phyloP scores from a whole-genome alignment of 202 grass and related monocot species.

The Panicum hallii region DNA sequence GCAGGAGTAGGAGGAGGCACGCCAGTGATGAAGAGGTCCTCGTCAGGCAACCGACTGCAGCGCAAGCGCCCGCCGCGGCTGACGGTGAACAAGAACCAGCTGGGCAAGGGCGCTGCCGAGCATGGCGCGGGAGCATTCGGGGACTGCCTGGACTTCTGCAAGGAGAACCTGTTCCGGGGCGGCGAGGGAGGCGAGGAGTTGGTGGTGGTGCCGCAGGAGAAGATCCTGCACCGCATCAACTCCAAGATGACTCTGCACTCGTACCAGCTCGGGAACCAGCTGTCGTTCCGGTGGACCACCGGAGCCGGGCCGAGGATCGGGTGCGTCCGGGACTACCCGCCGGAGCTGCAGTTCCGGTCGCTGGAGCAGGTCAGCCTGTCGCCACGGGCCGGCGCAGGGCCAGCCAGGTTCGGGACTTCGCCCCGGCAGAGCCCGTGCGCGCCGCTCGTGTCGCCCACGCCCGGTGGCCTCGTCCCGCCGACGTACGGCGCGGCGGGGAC shows the following conservation, averaged over 20 bases:
- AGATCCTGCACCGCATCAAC: conserved; percentile 80
- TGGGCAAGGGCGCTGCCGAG: conserved; percentile 41
- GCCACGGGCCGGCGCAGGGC: conserved; percentile 42
- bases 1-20: neutral
- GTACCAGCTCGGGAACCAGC: conserved; percentile 87
- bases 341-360: conserved; percentile 76
- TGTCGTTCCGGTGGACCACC: conserved; percentile 84
- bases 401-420: conserved; percentile 31
- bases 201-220: conserved; percentile 61
- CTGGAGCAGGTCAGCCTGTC: conserved; percentile 83
- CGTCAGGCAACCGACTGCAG: conserved; percentile 53
- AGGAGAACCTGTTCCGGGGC: conserved; percentile 58
- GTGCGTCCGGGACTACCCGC: conserved; percentile 85
- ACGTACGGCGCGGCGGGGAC: neutral
- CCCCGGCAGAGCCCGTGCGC: conserved; percentile 37
- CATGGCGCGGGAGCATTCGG: conserved; percentile 50
- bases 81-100: conserved; percentile 40
- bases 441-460: conserved; percentile 35
- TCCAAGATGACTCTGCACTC: conserved; percentile 78
- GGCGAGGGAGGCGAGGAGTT: conserved; percentile 43
- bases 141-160: conserved; percentile 59
- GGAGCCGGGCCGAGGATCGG: conserved; percentile 88
- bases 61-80: conserved; percentile 54
- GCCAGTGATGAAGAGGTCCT: conserved; percentile 55
- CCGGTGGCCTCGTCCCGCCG: conserved; percentile 18